Evolutionary conservation across 208 protist genomes (phyloP).

Genomic region (Porcisia hertigi): DNA sequence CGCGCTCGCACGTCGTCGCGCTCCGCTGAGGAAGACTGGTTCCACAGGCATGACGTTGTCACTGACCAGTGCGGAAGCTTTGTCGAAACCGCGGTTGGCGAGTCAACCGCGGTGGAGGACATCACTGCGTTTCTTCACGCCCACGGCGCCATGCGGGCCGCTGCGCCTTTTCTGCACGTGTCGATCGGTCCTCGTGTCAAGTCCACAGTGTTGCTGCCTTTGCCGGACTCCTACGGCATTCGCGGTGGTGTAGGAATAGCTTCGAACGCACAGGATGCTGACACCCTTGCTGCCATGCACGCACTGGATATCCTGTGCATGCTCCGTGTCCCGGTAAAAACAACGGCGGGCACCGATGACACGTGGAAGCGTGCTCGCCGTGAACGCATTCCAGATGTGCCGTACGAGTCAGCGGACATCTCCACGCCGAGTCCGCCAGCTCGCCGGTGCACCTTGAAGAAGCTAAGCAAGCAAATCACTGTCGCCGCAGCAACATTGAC

Average conservation of each 20-base stretch:
- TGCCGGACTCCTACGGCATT: conserved; percentile 70
- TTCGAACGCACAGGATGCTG: conserved; percentile 44
- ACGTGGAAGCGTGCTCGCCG: conserved; percentile 26
- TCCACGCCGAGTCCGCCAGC: conserved; percentile 40
- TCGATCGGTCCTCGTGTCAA: conserved; percentile 43
- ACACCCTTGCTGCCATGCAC: conserved; percentile 82
- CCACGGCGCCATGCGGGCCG: conserved; percentile 34
- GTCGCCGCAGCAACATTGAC: background rate
- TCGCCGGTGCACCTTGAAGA: conserved; percentile 27
- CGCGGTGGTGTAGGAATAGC: conserved; percentile 84
- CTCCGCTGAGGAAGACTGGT: conserved; percentile 68
- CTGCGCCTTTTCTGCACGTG: conserved; percentile 63
- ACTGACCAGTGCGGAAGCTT: conserved; percentile 62
- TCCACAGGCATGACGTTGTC: conserved; percentile 58
- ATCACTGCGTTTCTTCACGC: conserved; percentile 48
- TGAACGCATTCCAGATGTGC: conserved; percentile 17
- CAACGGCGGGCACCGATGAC: conserved; percentile 6
- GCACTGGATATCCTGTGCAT: conserved; percentile 71
- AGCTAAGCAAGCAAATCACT: conserved; percentile 6
- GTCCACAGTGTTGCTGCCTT: conserved; percentile 79
- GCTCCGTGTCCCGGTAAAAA: conserved; percentile 50
- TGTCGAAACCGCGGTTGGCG: conserved; percentile 48
- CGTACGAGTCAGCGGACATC: conserved; percentile 1
- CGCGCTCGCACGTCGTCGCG: conserved; percentile 43
- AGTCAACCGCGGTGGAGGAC: conserved; percentile 47